Percentiles rank a stretch among this genome's conserved stretches.
These are phyloP conservation scores for Suillus weaverae DNA, from an alignment of 768 basidiomycete genomes.

Conservation along the genomic window DNA sequence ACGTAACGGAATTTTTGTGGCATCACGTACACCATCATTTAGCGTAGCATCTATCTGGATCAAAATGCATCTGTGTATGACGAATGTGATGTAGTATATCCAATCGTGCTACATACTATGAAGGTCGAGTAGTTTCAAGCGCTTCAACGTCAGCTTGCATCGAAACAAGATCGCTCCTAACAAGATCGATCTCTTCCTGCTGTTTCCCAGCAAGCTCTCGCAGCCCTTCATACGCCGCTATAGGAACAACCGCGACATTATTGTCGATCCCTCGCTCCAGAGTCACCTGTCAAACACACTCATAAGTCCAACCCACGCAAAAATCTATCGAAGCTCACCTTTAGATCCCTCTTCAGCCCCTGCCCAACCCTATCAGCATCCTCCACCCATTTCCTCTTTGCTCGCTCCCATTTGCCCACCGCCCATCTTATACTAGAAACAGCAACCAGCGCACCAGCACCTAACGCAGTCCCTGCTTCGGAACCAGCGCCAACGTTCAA, in stretches of 20 bases:
- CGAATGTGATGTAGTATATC: background rate
- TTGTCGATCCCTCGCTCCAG: slow-evolving; percentile 48
- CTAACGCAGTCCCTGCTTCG: slow-evolving; percentile 59
- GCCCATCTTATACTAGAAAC: slow-evolving; percentile 58
- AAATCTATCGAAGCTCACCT: slow-evolving; percentile 39
- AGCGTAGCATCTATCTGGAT: slow-evolving; percentile 16
- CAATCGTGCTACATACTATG: background rate
- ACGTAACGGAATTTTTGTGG: slow-evolving; percentile 18
- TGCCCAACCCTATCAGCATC: slow-evolving; percentile 64
- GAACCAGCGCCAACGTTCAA: slow-evolving; percentile 38
- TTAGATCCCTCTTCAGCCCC: slow-evolving; percentile 64
- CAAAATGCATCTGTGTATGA: slow-evolving; percentile 1
- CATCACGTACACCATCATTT: slow-evolving; percentile 29
- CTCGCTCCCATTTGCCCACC: slow-evolving; percentile 66
- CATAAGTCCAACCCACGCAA: background rate
- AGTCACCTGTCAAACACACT: slow-evolving; percentile 37
- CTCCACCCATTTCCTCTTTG: slow-evolving; percentile 65
- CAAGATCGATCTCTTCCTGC: slow-evolving; percentile 44
- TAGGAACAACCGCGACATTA: slow-evolving; percentile 55
- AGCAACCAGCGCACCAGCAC: slow-evolving; percentile 54
- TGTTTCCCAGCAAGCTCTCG: slow-evolving; percentile 40
- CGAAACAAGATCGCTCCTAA: slow-evolving; percentile 37
- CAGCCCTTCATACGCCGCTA: slow-evolving; percentile 48
- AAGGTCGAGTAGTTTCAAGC: background rate
- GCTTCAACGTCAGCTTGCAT: slow-evolving; percentile 1